These are phyloP conservation scores for Plenodomus lindquistii DNA, from an alignment of 2,329 filamentous ascomycete species.

Conservation along the genomic window DNA sequence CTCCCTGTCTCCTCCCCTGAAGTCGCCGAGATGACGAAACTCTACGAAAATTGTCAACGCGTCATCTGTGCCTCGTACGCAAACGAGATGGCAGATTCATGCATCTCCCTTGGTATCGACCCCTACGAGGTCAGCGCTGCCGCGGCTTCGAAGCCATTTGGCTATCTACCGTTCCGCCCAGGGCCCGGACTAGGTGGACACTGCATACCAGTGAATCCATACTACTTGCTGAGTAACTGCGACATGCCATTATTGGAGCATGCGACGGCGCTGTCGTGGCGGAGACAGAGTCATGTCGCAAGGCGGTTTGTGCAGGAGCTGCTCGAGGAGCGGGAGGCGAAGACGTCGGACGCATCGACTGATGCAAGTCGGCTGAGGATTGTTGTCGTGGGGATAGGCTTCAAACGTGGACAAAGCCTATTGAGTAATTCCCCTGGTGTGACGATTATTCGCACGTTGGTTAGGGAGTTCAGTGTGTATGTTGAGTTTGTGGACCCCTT, in stretches of 20 bases:
- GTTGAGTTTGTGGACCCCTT: slow-evolving; percentile 53
- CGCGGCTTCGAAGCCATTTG: slow-evolving; percentile 55
- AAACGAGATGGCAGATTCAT: slow-evolving; percentile 62
- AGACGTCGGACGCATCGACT: neutral
- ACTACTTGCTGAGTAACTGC: slow-evolving; percentile 53
- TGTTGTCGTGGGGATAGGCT: slow-evolving; percentile 59
- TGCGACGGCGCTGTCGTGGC: slow-evolving; percentile 51
- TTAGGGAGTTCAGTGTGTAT: slow-evolving; percentile 43
- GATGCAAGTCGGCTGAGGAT: slow-evolving; percentile 39
- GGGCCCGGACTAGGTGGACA: slow-evolving; percentile 59
- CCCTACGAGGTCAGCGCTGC: slow-evolving; percentile 56
- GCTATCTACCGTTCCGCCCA: slow-evolving; percentile 55
- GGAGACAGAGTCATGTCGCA: slow-evolving; percentile 45
- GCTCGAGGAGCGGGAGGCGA: neutral
- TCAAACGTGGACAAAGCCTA: slow-evolving; percentile 55
- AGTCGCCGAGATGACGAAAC: slow-evolving; percentile 62
- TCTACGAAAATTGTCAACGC: slow-evolving; percentile 62
- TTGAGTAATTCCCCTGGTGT: slow-evolving; percentile 55
- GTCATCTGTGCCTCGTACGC: slow-evolving; percentile 61
- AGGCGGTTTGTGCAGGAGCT: slow-evolving; percentile 11
- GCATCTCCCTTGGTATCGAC: slow-evolving; percentile 51
- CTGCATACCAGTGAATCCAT: slow-evolving; percentile 61
- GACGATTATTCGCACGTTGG: slow-evolving; percentile 44
- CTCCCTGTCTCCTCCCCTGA: slow-evolving; percentile 58
- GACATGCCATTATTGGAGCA: slow-evolving; percentile 52